phyloP scores from a whole-genome alignment of 371 early-diverging fungal genomes.

The Dichotomocladium elegans region DNA sequence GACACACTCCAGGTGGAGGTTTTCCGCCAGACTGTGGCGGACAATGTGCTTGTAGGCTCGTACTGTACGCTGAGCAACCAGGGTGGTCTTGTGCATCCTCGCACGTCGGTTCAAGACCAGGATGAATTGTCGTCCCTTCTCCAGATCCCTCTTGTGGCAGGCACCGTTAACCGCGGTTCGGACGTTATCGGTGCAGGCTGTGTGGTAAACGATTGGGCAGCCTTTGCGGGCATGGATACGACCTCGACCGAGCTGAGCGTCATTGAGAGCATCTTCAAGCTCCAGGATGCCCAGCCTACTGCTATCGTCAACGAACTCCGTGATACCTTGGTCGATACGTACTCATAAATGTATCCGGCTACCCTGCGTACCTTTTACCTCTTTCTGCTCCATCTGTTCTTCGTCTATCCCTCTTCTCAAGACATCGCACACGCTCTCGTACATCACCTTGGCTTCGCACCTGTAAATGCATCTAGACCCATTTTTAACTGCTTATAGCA shows the following conservation, averaged over 20 bases:
- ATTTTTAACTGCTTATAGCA: too few species aligned
- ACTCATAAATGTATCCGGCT: conserved; percentile 52
- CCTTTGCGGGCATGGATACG: conserved; percentile 97
- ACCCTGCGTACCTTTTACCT: too few species aligned
- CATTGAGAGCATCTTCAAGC: conserved; percentile 98
- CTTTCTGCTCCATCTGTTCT: too few species aligned
- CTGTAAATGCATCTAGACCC: too few species aligned
- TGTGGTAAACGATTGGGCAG: conserved; percentile 99
- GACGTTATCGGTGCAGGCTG: conserved; percentile 97
- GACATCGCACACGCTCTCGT: too few species aligned
- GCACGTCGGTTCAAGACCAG: conserved; percentile 95
- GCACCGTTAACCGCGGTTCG: conserved; percentile 99
- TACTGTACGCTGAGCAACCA: conserved; percentile 98
- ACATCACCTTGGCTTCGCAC: too few species aligned
- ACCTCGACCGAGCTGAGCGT: conserved; percentile 98
- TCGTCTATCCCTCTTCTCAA: background rate
- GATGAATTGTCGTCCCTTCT: conserved; percentile 98
- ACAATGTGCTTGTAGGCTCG: conserved; percentile 98
- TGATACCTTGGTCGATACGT: conserved; percentile 90
- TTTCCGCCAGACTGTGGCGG: conserved; percentile 98
- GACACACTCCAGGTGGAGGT: conserved; percentile 99
- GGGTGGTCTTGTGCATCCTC: conserved; percentile 98
- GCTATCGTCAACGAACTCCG: conserved; percentile 93
- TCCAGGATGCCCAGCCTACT: conserved; percentile 87
- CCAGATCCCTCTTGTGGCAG: conserved; percentile 98